Evolutionary conservation across 306 rosid genomes (phyloP).

Genomic region (Inga laurina): DNA sequence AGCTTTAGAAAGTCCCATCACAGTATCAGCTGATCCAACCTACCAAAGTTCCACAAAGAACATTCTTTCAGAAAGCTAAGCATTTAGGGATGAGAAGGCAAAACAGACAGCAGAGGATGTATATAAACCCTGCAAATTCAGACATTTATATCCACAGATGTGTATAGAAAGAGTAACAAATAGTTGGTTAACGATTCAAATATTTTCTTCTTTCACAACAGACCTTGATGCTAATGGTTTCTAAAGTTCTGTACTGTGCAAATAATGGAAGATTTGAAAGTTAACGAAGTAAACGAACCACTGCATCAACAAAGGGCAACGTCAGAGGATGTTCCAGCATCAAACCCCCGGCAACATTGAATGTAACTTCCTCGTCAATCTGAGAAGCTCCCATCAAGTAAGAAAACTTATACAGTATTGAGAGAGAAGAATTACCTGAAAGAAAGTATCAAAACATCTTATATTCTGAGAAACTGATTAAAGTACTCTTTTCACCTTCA

Average conservation of each 20-base stretch:
- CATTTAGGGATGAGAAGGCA: not conserved
- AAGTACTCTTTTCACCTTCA: constrained; percentile 59
- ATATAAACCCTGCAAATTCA: constrained; percentile 6
- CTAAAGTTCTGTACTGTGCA: not conserved
- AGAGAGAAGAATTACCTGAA: constrained; percentile 34
- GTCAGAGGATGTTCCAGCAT: constrained; percentile 94
- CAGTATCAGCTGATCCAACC: constrained; percentile 83
- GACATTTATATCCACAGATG: not conserved
- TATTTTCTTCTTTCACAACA: too few species aligned
- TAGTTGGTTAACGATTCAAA: not conserved
- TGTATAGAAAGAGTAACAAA: not conserved
- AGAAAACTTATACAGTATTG: constrained; percentile 50
- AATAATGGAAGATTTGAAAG: not conserved
- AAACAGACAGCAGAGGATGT: not conserved
- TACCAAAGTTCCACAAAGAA: constrained; percentile 35
- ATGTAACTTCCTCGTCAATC: constrained; percentile 80
- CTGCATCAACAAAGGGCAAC: constrained; percentile 81
- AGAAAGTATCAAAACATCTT: constrained; percentile 32
- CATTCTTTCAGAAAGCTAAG: constrained; percentile 20
- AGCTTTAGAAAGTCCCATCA: constrained; percentile 92
- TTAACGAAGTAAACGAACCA: constrained; percentile 60
- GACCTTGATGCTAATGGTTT: not conserved
- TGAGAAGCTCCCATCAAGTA: constrained; percentile 55
- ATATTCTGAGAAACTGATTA: constrained; percentile 39
- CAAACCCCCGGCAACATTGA: constrained; percentile 87